Percentiles rank a stretch among this genome's conserved stretches.
phyloP scores from a whole-genome alignment of 1,139 yeast genomes.

The Yueomyces sp. region DNA sequence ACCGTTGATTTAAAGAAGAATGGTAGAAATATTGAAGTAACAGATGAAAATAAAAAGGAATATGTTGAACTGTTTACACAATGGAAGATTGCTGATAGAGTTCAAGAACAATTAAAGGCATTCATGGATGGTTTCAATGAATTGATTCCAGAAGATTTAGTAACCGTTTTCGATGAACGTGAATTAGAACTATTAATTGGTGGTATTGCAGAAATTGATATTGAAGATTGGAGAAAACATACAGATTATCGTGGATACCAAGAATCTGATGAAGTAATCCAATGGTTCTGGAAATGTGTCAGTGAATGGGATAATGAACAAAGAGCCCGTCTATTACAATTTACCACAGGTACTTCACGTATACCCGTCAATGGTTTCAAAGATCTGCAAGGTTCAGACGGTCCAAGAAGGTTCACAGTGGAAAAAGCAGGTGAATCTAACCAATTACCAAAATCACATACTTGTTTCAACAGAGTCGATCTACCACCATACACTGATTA shows the following conservation, averaged over 20 bases:
- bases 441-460: slow-evolving; percentile 92
- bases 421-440: slow-evolving; percentile 93
- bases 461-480: slow-evolving; percentile 89
- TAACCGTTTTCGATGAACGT: slow-evolving; percentile 93
- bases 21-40: slow-evolving; percentile 82
- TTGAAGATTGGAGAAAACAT: slow-evolving; percentile 97
- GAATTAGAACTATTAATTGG: slow-evolving; percentile 93
- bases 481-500: slow-evolving; percentile 71
- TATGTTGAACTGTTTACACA: slow-evolving; percentile 91
- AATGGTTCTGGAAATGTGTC: slow-evolving; percentile 97
- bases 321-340: slow-evolving; percentile 87
- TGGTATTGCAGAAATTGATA: slow-evolving; percentile 95
- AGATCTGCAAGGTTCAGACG: slow-evolving; percentile 96
- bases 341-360: slow-evolving; percentile 97
- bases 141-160: slow-evolving; percentile 90
- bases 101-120: slow-evolving; percentile 91
- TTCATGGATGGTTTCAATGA: slow-evolving; percentile 96
- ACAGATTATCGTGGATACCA: slow-evolving; percentile 97
- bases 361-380: slow-evolving; percentile 98
- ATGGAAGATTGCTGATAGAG: slow-evolving; percentile 90
- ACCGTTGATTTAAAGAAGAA: slow-evolving; percentile 82
- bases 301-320: slow-evolving; percentile 94
- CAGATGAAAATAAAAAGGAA: slow-evolving; percentile 89
- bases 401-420: slow-evolving; percentile 95
- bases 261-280: slow-evolving; percentile 89